Evolutionary conservation across 169 alveolate genomes (phyloP), one percentile per base, ranked within the genome.

Genomic region (Plasmodium inui): DNA sequence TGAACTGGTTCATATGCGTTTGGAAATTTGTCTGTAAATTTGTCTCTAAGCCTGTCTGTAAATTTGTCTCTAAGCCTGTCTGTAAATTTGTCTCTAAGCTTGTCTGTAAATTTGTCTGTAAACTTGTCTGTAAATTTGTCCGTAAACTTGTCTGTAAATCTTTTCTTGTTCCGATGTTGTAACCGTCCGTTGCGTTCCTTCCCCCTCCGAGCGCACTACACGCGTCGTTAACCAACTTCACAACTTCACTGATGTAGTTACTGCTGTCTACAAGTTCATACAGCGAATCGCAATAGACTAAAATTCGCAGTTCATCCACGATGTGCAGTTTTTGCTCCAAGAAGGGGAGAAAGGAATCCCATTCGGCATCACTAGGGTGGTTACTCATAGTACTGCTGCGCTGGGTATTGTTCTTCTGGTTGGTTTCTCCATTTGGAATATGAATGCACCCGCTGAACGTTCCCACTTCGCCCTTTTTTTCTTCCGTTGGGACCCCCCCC

Each of bases 231-330:
- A 89, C 70, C 12, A 89, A 55, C 46, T 78, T 89, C 32, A 61
- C 44, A 30, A 89, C 72, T 79, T 89, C 94, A 41, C 71, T 89
- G 17, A 89, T 70, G 55, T 89, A 89, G 57, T 89, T 89, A 50
- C n/a, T 80, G 71, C 94, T 89, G 71, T 89, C 94, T 22, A 89
- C 82, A 61, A 89, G 61, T 22, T 61, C 82, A 34, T 79, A 89
- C 28, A 89, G 71, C 3, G 94, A 79, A 89, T 89, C 94, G 74
- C 94, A 89, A 70, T 89, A 89, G 9, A 30, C 82, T 79, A 89
- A 46, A 61, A 89, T 79, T 22, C 94, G 88, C 9, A 89, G 82
- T 44, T 89, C 94, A n/a, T 89, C 89, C 8, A 89, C 32, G 22
- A 89, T 79, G 61, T 46, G 22, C 71, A 89, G 32, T 34, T 89